Evolutionary conservation across 805 yeast genomes (phyloP).

Genomic region (Kluyveromyces wickerhamii): DNA sequence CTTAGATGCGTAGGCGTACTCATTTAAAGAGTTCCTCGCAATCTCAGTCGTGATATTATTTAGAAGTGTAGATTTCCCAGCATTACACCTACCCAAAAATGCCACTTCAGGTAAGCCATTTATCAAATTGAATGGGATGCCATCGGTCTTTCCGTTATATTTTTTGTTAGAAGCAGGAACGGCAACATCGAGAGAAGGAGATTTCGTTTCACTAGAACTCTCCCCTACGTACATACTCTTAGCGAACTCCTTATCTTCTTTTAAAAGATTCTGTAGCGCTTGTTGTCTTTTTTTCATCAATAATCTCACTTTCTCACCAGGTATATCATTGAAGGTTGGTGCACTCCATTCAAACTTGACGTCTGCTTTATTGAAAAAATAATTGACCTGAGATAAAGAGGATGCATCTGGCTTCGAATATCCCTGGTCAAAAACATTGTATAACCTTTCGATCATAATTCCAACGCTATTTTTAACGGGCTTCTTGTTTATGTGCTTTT

Average conservation of each 20-base stretch:
- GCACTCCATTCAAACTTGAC: conserved; percentile 55
- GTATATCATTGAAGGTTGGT: conserved; percentile 45
- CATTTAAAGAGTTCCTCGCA: conserved; percentile 22
- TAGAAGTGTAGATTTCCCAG: conserved; percentile 75
- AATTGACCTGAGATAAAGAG: conserved; percentile 23
- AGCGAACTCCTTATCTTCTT: conserved; percentile 3
- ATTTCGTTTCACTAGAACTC: conserved; percentile 10
- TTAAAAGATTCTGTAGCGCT: conserved; percentile 8
- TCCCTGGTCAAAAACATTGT: conserved; percentile 11
- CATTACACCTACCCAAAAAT: conserved; percentile 75
- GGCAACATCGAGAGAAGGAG: conserved; percentile 8
- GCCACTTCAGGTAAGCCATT: conserved; percentile 61
- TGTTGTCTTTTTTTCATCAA: conserved; percentile 10
- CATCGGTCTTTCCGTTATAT: conserved; percentile 19
- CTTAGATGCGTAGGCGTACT: conserved; percentile 46
- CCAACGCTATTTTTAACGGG: too few species aligned
- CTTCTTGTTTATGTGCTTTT: neutral
- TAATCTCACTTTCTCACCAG: conserved; percentile 27
- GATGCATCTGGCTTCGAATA: conserved; percentile 16
- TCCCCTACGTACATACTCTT: neutral
- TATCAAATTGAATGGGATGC: conserved; percentile 24
- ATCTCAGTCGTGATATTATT: conserved; percentile 47
- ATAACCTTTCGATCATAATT: conserved; percentile 5
- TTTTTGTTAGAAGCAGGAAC: conserved; percentile 23
- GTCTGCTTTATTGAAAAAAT: conserved; percentile 41